Base-by-base conservation (phyloP, 805 yeast species). In the Monosporozyma yasuniensis region DNA sequence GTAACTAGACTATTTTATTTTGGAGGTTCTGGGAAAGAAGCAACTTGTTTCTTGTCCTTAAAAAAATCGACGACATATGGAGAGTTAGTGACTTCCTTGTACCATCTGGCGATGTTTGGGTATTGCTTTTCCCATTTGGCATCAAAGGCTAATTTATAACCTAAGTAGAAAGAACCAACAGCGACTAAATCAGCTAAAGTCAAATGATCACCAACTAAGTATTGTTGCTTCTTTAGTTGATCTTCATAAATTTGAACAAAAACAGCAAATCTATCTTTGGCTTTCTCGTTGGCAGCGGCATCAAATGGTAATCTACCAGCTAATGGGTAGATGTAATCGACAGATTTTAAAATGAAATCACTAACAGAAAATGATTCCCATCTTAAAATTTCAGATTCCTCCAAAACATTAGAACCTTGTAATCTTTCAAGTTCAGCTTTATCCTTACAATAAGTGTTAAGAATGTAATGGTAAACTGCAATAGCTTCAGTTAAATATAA, bases 301-400 rank as follows among this genome's bases (percentile, higher is more conserved):
- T 85, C 81, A 83, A 78, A 87, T 56, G 90, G 89, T 49, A 55
- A 64, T 47, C 63, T 66, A 60, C 96, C 96, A 41, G 68, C 58
- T 50, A 83, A 63, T 58, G 87, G 55, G 66, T 66, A 69, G 84
- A 78, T 56, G 77, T 76, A 44, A 54, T 60, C 27, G 53, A 77
- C 76, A 48, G 74, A 59, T 50, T 68, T 59, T 44, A 72, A 61
- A 57, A 84, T 66, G 52, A 84, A 60, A 61, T 89, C 96, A 57
- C 79, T 61, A 75, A 83, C 86, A 66, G 80, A 72, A 57, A 85
- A 72, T 2, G 95, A 84, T 64, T 81, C 61, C 93, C 95, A 89
- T 69, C 73, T 81, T 58, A 88, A 67, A 61, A 87, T 73, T 19
- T 50, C 48, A 23, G 61, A 55, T 65, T 78, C 46, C 5, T 74